Evolutionary conservation across 208 protist genomes (phyloP).

Genomic region (Naegleria fowleri): DNA sequence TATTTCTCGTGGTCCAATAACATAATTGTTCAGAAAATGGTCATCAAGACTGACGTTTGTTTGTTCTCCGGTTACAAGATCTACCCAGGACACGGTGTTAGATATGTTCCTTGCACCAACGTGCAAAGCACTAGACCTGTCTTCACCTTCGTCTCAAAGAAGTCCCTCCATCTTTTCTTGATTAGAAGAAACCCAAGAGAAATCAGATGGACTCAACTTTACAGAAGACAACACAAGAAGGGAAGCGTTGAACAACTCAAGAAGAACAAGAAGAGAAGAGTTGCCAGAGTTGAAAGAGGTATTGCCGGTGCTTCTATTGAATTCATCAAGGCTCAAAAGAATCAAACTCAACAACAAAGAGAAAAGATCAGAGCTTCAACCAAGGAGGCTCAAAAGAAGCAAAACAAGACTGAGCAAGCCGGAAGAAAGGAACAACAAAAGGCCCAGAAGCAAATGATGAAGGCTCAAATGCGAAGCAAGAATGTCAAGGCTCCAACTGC

Average conservation of each 20-base stretch:
- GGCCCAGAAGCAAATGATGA: neutral
- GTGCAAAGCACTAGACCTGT: neutral
- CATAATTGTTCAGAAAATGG: neutral
- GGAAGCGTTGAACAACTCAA: slow-evolving; percentile 14
- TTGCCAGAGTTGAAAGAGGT: neutral
- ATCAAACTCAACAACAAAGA: slow-evolving; percentile 24
- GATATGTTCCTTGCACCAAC: slow-evolving; percentile 12
- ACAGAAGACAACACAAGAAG: slow-evolving; percentile 30
- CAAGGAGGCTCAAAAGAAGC: neutral
- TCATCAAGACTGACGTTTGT: slow-evolving; percentile 21
- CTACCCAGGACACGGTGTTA: slow-evolving; percentile 25
- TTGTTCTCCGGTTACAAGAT: slow-evolving; percentile 28
- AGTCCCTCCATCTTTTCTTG: neutral
- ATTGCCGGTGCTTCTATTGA: slow-evolving; percentile 29
- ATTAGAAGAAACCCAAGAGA: slow-evolving; percentile 17
- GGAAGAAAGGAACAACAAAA: slow-evolving; percentile 3
- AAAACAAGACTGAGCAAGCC: neutral
- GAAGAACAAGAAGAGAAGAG: neutral
- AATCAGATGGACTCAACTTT: slow-evolving; percentile 28
- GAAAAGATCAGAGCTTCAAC: neutral
- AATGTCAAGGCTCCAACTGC: neutral
- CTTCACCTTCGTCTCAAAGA: neutral
- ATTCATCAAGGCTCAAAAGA: slow-evolving; percentile 14
- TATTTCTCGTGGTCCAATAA: too few relatives aligned
- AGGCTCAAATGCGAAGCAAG: neutral